Base-by-base conservation (phyloP, 805 yeast genomes). In the Cyberlindnera saturnus region DNA sequence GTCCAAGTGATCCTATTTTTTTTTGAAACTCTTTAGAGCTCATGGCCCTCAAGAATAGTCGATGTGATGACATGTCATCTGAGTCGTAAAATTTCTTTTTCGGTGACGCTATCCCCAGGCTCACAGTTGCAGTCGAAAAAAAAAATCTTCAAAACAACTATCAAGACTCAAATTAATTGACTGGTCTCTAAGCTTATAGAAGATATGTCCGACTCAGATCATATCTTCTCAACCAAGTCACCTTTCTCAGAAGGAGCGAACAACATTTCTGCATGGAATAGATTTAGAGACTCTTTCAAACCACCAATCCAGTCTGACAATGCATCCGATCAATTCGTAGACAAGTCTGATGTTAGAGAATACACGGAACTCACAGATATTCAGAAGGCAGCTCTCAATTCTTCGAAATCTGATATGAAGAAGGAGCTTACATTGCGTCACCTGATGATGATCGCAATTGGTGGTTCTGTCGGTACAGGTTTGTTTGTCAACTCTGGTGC, bases 401-500 rank as follows among this genome's bases (percentile, higher is more conserved):
- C 70, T 3, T 61, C 64, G 29, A 65, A 71, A 9, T 63, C 75
- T 6, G 30, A 62, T 52, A 44, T 66, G 69, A 55, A 56, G 36
- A 51, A 53, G 39, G 47, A 51, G 17, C 45, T 56, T n/a, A 40
- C 49, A 1, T 44, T 69, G 7, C 71, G 90, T 57, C 91, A 86
- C 60, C 63, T 86, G 51, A 80, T 82, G 47, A 81, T 84, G 87
- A 86, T 86, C 64, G 82, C 87, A 32, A 71, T 82, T 42, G 88
- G 86, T 48, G 86, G 86, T 53, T 73, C 81, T 47, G 79, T 82
- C 49, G 87, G 89, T 61, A 79, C 86, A 28, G 86, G 88, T 58
- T 64, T 81, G 45, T 80, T 82, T 47, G 75, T 81, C 40, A 84
- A 83, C 44, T 72, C 83, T 8, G 86, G 86, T 46, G 63, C 70